phyloP scores from a whole-genome alignment of 768 basidiomycete genomes.

The Tylopilus rubrobrunneus region DNA sequence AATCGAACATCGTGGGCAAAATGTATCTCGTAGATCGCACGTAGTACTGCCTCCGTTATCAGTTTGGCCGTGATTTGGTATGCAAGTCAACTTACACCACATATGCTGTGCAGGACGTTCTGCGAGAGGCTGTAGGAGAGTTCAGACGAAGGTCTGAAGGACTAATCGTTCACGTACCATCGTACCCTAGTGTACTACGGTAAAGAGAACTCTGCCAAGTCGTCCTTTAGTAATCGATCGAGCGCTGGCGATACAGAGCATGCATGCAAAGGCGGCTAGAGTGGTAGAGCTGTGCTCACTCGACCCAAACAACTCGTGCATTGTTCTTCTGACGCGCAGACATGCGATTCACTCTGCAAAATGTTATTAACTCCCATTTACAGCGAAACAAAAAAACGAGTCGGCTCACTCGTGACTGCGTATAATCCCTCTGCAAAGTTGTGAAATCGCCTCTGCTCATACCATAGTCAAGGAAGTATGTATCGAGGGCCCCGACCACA shows the following conservation, averaged over 20 bases:
- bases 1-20: conserved; percentile 57
- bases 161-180: conserved; percentile 43
- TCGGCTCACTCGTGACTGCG: conserved; percentile 28
- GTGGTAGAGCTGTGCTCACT: conserved; percentile 77
- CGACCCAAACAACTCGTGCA: conserved; percentile 68
- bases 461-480: conserved; percentile 70
- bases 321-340: conserved; percentile 74
- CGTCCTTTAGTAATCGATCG: conserved; percentile 59
- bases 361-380: not conserved
- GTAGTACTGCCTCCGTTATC: conserved; percentile 47
- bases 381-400: not conserved
- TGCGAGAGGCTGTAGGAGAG: conserved; percentile 56
- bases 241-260: conserved; percentile 68
- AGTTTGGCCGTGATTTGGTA: not conserved
- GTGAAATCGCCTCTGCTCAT: conserved; percentile 57
- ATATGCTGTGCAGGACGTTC: conserved; percentile 57
- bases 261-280: conserved; percentile 75
- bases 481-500: conserved; percentile 70
- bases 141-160: conserved; percentile 1
- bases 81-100: conserved; percentile 45
- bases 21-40: conserved; percentile 66
- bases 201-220: conserved; percentile 69
- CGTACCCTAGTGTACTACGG: conserved; percentile 78
- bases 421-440: conserved; percentile 49
- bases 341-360: conserved; percentile 54